Conservation (phyloP, 257 asterid species). For the Catharanthus roseus region DNA sequence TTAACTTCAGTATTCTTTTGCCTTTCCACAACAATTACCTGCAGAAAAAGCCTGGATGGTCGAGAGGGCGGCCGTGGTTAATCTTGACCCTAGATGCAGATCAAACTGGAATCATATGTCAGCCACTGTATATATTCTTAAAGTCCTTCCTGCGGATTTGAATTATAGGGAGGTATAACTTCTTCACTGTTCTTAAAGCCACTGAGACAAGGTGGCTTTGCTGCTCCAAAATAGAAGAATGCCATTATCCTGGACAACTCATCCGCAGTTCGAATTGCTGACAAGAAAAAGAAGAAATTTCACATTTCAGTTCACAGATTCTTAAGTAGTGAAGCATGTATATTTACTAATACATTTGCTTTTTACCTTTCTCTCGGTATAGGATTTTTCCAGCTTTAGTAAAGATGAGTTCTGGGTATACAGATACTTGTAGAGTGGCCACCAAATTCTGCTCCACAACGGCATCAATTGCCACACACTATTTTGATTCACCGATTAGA, state of each 20-base stretch:
- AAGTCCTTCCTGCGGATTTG: conserved; percentile 4
- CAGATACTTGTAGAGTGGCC: conserved; percentile 62
- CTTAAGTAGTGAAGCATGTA: neutral
- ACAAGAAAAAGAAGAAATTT: conserved; percentile 16
- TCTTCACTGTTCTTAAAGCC: conserved; percentile 40
- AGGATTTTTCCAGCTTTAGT: conserved; percentile 76
- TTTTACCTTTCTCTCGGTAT: conserved; percentile 81
- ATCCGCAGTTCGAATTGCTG: conserved; percentile 68
- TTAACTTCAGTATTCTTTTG: neutral
- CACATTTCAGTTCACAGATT: conserved; percentile 3
- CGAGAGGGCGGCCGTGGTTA: neutral
- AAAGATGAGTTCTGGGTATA: conserved; percentile 83
- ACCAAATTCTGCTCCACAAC: conserved; percentile 66
- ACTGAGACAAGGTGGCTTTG: conserved; percentile 70
- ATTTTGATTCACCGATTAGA: conserved; percentile 26
- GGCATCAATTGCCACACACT: conserved; percentile 92
- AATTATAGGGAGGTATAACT: conserved; percentile 40
- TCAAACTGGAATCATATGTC: neutral
- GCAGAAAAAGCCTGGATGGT: neutral
- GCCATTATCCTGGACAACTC: conserved; percentile 93
- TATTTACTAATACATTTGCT: neutral
- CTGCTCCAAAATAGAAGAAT: conserved; percentile 82
- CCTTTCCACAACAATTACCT: neutral
- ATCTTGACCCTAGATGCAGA: neutral
- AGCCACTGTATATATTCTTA: neutral